Evolutionary conservation across 176 grass and related monocot species (phyloP).

Genomic region (Oryza glumipatula): DNA sequence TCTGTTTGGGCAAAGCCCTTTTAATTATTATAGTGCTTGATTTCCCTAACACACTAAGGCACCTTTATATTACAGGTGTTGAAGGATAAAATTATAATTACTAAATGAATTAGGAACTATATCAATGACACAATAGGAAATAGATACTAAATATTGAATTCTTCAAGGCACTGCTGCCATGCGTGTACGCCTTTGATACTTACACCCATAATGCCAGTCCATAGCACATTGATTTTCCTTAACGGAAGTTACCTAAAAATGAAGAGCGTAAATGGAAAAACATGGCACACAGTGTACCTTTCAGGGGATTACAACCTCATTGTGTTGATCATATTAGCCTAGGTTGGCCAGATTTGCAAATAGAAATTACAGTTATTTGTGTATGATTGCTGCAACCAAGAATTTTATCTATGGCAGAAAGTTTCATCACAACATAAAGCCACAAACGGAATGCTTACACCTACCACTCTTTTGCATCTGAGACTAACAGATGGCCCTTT

Average conservation of each 20-base stretch:
- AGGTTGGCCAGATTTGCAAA: neutral
- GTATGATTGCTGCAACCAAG: neutral
- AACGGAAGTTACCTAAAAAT: neutral
- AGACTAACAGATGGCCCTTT: neutral
- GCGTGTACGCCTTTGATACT: neutral
- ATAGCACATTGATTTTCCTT: neutral
- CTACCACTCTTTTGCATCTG: neutral
- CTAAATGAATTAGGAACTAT: too few relatives aligned
- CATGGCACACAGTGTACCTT: neutral
- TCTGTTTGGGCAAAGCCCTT: too few relatives aligned
- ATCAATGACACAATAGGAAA: too few relatives aligned
- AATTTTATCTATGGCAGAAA: conserved; percentile 30
- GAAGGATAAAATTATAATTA: too few relatives aligned
- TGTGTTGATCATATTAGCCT: neutral
- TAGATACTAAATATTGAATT: too few relatives aligned
- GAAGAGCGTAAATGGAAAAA: neutral
- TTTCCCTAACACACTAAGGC: too few relatives aligned
- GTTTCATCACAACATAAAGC: conserved; percentile 11
- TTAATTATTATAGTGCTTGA: too few relatives aligned
- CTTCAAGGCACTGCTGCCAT: neutral
- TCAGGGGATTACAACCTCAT: neutral
- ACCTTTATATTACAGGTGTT: too few relatives aligned
- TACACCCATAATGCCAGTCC: neutral
- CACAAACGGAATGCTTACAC: conserved; percentile 16
- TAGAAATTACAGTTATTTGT: neutral